These are phyloP conservation scores for Boletus insuetus DNA, from an alignment of 768 basidiomycete species.

Conservation along the genomic window DNA sequence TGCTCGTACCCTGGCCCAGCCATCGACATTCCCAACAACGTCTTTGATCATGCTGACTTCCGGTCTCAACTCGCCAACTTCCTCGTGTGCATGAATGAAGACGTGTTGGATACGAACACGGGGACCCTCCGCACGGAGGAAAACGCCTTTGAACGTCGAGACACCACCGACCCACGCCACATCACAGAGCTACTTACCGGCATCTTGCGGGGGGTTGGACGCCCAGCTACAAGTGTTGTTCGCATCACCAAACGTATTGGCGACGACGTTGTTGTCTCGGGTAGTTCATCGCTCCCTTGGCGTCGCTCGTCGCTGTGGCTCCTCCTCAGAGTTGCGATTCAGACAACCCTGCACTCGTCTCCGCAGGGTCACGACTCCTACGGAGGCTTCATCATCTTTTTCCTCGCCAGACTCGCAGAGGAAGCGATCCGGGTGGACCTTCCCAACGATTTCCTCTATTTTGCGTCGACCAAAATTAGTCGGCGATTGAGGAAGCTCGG, in stretches of 20 bases:
- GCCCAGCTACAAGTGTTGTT: conserved; percentile 6
- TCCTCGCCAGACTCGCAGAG: conserved; percentile 31
- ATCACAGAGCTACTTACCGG: conserved; percentile 46
- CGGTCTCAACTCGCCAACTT: conserved; percentile 36
- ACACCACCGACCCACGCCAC: conserved; percentile 37
- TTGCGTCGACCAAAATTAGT: conserved; percentile 25
- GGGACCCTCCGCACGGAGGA: no score
- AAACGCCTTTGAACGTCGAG: not conserved
- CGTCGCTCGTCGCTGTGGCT: conserved; percentile 39
- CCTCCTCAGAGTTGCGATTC: conserved; percentile 32
- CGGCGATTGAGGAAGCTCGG: conserved; percentile 26
- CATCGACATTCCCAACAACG: conserved; percentile 31
- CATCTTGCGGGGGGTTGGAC: conserved; percentile 37
- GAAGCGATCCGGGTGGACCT: conserved; percentile 12
- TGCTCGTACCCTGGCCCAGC: conserved; percentile 46
- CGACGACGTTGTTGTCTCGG: conserved; percentile 28
- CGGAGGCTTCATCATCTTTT: conserved; percentile 47
- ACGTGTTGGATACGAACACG: conserved; percentile 21
- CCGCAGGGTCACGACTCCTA: conserved; percentile 28
- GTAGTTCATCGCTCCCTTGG: conserved; percentile 28
- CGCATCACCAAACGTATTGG: conserved; percentile 32
- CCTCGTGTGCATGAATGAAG: conserved; percentile 33
- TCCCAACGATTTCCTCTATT: conserved; percentile 28
- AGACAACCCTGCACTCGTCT: conserved; percentile 24
- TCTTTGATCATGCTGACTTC: conserved; percentile 32